Base-by-base conservation (phyloP, 1,139 yeast genomes). In the Yamadazyma oceani region DNA sequence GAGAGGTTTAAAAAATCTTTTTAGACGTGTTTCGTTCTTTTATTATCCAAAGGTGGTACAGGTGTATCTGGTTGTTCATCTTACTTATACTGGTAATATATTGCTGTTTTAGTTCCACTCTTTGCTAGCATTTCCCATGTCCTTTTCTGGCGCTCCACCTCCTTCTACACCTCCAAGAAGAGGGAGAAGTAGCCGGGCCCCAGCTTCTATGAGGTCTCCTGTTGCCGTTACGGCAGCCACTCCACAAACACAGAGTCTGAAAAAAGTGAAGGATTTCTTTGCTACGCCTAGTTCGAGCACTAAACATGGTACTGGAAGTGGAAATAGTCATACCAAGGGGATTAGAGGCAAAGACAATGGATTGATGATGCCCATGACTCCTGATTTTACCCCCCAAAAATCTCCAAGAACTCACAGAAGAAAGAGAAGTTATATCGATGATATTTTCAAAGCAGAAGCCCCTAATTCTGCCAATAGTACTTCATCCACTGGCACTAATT, bases 321-420 rank as follows among this genome's bases (percentile, higher is more conserved):
- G 31, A 23, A 17, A 16, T n/a, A 28, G 14, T 8, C 9, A 9
- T 25, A 15, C 8, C 21, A 19, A 19, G 8, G 21, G 30, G 25
- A 6, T 5, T 10, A 17, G 23, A 17, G 24, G 30, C 14, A 26
- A 28, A 17, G 39, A 39, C n/a, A 34, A 32, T 19, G 34, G 17
- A 17, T 33, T 37, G 15, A 27, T 19, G 21, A 31, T 57, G 29
- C 66, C 66, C 7, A 42, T 59, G 3, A 58, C 69, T 5, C 71
- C 71, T 4, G 69, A 62, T 24, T 54, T 55, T 45, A 66, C 71
- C 4, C 71, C 73, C 2, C 64, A 62, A n/a, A 57, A 54, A 34
- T 57, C 63, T 10, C 64, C 64, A 8, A 46, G 54, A 19, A 19
- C 37, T 3, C 28, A 32, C 10, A 39, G 51, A 17, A 49, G 41